Conservation (phyloP, 176 grass and related monocot genomes). For the Poa pratensis region DNA sequence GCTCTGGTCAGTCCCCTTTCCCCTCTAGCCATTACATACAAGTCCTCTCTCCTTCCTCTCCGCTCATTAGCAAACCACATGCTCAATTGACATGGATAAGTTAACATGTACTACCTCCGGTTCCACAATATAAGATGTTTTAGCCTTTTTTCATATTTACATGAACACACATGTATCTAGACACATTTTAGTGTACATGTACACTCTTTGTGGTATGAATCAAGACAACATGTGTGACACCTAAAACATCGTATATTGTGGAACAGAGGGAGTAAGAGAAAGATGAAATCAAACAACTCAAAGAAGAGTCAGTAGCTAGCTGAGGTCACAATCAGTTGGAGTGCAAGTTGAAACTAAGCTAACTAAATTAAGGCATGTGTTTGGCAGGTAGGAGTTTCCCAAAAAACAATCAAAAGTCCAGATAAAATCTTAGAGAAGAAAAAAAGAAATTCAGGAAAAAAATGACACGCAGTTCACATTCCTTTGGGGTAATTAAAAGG, state of each 20-base stretch:
- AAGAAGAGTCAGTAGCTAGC: too few relatives aligned
- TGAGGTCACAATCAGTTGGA: neutral
- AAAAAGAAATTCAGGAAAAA: neutral
- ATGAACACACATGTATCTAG: too few relatives aligned
- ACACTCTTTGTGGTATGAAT: too few relatives aligned
- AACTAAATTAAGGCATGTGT: neutral
- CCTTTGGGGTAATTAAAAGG: neutral
- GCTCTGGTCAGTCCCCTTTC: constrained; percentile 31
- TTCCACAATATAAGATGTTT: too few relatives aligned
- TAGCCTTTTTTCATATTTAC: too few relatives aligned
- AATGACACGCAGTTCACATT: neutral
- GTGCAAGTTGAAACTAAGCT: neutral
- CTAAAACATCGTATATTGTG: too few relatives aligned
- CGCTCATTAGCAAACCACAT: neutral
- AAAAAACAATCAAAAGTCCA: too few relatives aligned
- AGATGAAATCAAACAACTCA: neutral
- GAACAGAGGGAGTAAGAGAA: neutral
- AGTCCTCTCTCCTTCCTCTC: neutral
- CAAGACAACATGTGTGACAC: too few relatives aligned
- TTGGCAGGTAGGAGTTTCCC: too few relatives aligned
- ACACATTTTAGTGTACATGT: too few relatives aligned
- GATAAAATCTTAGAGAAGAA: neutral
- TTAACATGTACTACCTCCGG: neutral
- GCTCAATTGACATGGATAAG: neutral
- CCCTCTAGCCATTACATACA: constrained; percentile 38